Conservation (phyloP, 2,329 filamentous ascomycete species). For the Ophiostoma tasmaniense region DNA sequence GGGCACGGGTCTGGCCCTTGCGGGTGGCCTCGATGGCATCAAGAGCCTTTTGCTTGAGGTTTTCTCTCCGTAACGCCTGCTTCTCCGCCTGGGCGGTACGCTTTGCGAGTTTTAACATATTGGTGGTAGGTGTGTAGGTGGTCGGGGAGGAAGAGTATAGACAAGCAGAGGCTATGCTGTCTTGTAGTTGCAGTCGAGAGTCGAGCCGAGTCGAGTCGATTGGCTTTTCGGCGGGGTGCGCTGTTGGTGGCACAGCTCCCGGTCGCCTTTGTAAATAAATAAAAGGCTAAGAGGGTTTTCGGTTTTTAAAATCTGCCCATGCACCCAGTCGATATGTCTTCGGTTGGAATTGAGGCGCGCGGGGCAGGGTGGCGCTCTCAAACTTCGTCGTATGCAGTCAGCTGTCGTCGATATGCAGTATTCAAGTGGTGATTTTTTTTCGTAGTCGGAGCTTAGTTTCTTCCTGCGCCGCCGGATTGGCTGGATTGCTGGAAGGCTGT, state of each 20-base stretch:
- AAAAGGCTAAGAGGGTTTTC: neutral
- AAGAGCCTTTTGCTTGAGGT: conserved; percentile 16
- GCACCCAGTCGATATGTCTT: neutral
- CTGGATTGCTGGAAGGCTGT: neutral
- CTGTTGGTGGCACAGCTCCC: neutral
- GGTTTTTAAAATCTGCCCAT: neutral
- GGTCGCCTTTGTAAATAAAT: neutral
- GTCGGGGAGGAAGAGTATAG: neutral
- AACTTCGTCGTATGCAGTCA: neutral
- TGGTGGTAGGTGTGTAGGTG: neutral
- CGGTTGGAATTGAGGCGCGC: neutral
- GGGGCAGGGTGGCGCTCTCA: neutral
- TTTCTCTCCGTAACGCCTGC: conserved; percentile 45
- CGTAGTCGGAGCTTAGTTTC: conserved; percentile 15
- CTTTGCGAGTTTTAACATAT: conserved; percentile 64
- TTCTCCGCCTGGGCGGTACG: conserved; percentile 59
- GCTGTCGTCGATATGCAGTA: neutral
- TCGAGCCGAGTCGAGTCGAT: neutral
- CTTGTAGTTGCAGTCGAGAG: neutral
- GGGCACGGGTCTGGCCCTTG: conserved; percentile 21
- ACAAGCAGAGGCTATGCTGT: neutral
- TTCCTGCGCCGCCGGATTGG: conserved; percentile 14
- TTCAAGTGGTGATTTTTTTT: conserved; percentile 15
- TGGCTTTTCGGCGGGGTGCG: neutral
- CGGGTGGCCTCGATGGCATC: conserved; percentile 1